A percentile compares a stretch with the other conserved stretches of the same genome.
Conservation (phyloP, 305 asterid genomes). For the Fraxinus dipetala region DNA sequence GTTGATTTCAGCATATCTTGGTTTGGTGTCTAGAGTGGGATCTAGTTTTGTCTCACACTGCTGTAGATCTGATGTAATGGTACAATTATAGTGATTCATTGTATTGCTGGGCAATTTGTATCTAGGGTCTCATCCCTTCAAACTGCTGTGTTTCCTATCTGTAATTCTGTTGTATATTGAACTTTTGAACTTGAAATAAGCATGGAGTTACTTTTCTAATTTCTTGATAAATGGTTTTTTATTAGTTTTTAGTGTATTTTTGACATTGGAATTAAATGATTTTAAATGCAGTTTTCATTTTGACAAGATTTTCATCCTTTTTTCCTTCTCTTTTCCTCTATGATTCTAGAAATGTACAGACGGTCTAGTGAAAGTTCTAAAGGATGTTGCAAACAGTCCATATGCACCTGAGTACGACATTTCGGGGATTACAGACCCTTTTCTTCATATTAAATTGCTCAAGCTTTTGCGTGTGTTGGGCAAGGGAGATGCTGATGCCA, state of each 20-base stretch:
- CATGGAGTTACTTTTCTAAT: neutral
- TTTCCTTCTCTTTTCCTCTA: conserved; percentile 20
- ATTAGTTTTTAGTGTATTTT: neutral
- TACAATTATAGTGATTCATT: neutral
- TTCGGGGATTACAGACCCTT: conserved; percentile 95
- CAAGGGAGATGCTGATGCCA: conserved; percentile 89
- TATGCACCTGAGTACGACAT: conserved; percentile 93
- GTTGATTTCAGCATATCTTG: neutral
- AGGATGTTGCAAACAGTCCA: conserved; percentile 91
- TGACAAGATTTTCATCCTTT: neutral
- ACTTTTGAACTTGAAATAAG: neutral
- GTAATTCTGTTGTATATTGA: neutral
- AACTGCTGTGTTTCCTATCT: neutral
- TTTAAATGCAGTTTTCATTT: neutral
- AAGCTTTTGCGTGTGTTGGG: conserved; percentile 78
- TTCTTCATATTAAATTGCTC: conserved; percentile 87
- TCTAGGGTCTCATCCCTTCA: neutral
- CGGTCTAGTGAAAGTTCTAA: conserved; percentile 79
- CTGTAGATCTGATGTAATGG: neutral
- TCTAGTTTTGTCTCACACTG: neutral
- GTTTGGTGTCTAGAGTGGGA: neutral
- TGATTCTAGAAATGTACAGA: conserved; percentile 86
- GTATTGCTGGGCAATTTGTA: neutral
- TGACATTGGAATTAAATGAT: neutral
- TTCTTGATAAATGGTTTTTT: neutral